Base-by-base conservation (phyloP, 768 basidiomycete genomes). In the Dictyophora rubrovolvata region DNA sequence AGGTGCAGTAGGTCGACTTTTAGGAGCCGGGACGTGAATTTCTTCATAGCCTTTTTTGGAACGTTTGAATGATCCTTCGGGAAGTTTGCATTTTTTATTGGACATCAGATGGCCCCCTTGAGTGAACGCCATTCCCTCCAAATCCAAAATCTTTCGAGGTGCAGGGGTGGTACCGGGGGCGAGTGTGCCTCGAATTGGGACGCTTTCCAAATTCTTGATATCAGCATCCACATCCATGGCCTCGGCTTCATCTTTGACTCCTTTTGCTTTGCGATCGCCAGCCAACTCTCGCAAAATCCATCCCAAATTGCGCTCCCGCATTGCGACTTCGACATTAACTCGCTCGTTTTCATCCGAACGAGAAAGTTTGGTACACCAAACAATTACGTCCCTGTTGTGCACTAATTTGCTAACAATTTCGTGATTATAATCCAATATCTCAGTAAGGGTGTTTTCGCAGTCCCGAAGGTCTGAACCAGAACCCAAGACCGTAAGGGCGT, bases 31-130 rank as follows among this genome's bases (percentile, higher is more conserved):
- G 0, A 99, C 90, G 63, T 97, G 93, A 34, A 99, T 94, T 70
- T 99, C 96, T 69, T 98, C 96, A 69, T 89, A 97, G 1, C 96
- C 93, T 70, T 99, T 99, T 72, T 87, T 86, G 17, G 89, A 81
- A 50, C 95, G 87, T 74, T 98, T 98, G 80, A 97, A 94, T 16
- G 93, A 96, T 4, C 96, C 96, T 46, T 96, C 93, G 0, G 96
- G 96, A 2, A 98, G 84, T 69, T 94, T 96, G 74, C 88, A 90
- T 74, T 97, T 97, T 73, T 97, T 97, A 76, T 98, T 97, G 16
- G 91, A 91, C 95, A 98, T 99, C 61, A 97, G 74, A 61, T 97
- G 94, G 0, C 91, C 93, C 21, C 94, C 96, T 66, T 97, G 93
- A 50, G 84, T 84, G 73, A 99, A 99, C n/a, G 90, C 86, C 86